phyloP scores from a whole-genome alignment of 2,329 filamentous ascomycete species.

The Pseudovirgaria hyperparasitica region DNA sequence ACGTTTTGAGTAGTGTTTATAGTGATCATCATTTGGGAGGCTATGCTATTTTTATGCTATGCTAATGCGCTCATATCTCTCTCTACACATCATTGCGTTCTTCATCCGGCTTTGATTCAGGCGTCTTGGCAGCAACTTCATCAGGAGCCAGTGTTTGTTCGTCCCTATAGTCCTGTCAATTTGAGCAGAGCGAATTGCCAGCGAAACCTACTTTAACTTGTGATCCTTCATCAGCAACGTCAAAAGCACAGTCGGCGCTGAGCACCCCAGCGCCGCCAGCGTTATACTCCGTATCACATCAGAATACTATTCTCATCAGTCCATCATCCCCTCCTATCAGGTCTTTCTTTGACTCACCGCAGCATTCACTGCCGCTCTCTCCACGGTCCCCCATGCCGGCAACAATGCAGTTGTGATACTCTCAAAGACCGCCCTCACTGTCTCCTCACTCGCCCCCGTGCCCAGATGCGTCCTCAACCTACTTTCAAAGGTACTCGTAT shows the following conservation, averaged over 20 bases:
- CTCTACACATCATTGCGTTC: too few species aligned
- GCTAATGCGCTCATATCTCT: too few species aligned
- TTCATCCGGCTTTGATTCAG: too few species aligned
- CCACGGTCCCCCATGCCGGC: constrained; percentile 28
- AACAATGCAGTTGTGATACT: constrained; percentile 29
- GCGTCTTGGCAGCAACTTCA: too few species aligned
- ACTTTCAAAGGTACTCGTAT: constrained; percentile 32
- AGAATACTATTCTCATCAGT: constrained; percentile 1
- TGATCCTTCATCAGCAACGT: constrained; percentile 1
- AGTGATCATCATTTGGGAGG: too few species aligned
- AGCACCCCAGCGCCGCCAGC: neutral
- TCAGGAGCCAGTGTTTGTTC: too few species aligned
- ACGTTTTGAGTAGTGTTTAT: too few species aligned
- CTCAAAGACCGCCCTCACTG: constrained; percentile 29
- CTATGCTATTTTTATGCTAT: too few species aligned
- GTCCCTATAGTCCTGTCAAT: too few species aligned
- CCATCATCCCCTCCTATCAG: neutral
- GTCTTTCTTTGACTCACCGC: constrained; percentile 16
- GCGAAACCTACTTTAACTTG: constrained; percentile 3
- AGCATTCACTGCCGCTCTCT: constrained; percentile 30
- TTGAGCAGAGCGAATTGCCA: too few species aligned
- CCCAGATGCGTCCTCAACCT: constrained; percentile 26
- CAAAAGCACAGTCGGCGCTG: neutral
- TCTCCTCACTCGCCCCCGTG: constrained; percentile 9
- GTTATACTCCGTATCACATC: constrained; percentile 1